Base-by-base conservation (phyloP, 371 early-diverging fungal species). In the Mortierella sp. region DNA sequence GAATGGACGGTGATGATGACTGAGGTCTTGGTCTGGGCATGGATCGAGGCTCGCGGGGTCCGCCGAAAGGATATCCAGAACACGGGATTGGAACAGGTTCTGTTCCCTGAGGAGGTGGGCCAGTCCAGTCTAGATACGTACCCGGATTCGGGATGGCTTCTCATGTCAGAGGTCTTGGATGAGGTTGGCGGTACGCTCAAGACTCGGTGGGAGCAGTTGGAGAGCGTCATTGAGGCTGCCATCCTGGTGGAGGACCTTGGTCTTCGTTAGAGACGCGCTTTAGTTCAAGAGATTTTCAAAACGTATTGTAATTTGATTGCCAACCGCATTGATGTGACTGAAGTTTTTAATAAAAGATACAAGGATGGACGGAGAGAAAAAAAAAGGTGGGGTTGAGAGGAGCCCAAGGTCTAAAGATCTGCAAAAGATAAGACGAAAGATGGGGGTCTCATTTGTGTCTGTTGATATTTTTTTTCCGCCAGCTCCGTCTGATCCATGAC, bases 1-100 rank as follows among this genome's bases (percentile, higher is more conserved):
- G 86, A 85, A 55, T 79, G 82, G 82, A 68, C 54, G 0, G 85
- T 84, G 32, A 84, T 81, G 81, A 84, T 81, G 85, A 71, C 71
- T 12, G 85, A 84, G 51, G 48, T 78, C n/a, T 38, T 84, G 58
- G 48, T 84, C 16, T 78, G 79, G 79, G 76, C 86, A 0, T 85
- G 86, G 86, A 75, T 82, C 71, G 82, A 79, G 68, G 76, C 82
- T 1, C 79, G 77, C 8, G 86, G 86, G 1, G 56, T 85, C 24
- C 73, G 79, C 16, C 68, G 77, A 16, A 74, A 85, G 0, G 86
- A 85, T 14, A 73, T 85, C 29, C 56, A 54, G 10, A 75, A 75
- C 38, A 85, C 86, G 0, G 76, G 79, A 65, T 10, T 85, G 29
- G 86, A 82, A 49, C 44, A 74, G 2, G 71, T 74, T 7, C 75